Evolutionary conservation across 2,329 filamentous ascomycete species (phyloP), one percentile per base, ranked within the genome.

Genomic region (Pseudogymnoascus sp.): DNA sequence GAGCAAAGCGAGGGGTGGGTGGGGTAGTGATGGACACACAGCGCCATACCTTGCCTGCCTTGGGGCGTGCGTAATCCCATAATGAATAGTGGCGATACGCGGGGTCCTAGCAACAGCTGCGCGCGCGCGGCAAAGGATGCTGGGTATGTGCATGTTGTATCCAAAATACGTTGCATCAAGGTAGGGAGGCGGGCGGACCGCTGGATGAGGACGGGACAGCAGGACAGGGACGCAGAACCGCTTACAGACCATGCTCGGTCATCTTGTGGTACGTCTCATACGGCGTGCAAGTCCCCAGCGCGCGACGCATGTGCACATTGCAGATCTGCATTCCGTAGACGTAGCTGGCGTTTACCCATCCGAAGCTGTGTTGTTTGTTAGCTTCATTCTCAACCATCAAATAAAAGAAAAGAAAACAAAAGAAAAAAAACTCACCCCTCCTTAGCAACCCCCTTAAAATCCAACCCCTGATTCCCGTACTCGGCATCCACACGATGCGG

Each of bases 291-390:
- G 92, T 90, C 63, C 93, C 93, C 40, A 99, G 81, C 0, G 93
- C 91, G 70, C 93, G 89, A 74, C 88, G 87, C 86, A 95, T 93
- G 76, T 96, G 91, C 34, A 90, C 89, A 70, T 90, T 93, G 65
- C 96, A 82, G 69, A 97, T 90, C 68, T 93, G 88, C 65, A 97
- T 81, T 42, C 93, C 95, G 73, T 96, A 96, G 64, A 97, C 90
- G 74, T 96, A 99, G 74, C 93, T 97, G 71, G 95, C 93, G 74
- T 99, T 99, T 72, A 97, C 95, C 95, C 95, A 99, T 61, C 93
- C 95, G 73, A 99, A 99, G 64, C 93, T 96, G 59, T 96, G 59
- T n/a, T 25, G 69, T 78, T 66, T 78, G 74, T 72, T 63, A 71
- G 28, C 28, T 31, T 31, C 7, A 7, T 31, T 31, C 28, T 31